Evolutionary conservation across 2,329 filamentous ascomycete genomes (phyloP).

Genomic region (Colletotrichum cereale): DNA sequence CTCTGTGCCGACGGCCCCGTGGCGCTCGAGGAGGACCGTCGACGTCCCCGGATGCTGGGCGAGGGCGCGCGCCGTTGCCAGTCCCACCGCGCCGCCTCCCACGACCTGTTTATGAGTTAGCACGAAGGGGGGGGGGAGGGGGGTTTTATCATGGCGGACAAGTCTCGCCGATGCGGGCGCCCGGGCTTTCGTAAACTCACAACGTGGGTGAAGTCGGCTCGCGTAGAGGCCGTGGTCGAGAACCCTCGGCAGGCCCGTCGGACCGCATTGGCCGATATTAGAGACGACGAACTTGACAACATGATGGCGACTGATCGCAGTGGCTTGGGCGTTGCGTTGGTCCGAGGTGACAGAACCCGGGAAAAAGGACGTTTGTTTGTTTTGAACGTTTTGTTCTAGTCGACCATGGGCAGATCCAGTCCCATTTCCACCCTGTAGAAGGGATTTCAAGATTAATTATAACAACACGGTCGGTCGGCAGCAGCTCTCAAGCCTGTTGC

Average conservation of each 20-base stretch:
- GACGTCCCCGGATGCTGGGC: constrained; percentile 71
- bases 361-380: neutral
- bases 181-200: constrained; percentile 49
- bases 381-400: too few relatives aligned
- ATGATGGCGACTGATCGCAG: constrained; percentile 1
- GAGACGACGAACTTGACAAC: constrained; percentile 14
- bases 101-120: constrained; percentile 57
- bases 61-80: constrained; percentile 82
- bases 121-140: neutral
- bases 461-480: too few relatives aligned
- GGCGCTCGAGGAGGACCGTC: constrained; percentile 85
- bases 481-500: too few relatives aligned
- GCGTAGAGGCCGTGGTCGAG: constrained; percentile 49
- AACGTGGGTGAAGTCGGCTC: constrained; percentile 61
- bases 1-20: constrained; percentile 82
- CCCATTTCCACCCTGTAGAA: too few relatives aligned
- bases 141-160: neutral
- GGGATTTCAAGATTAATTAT: too few relatives aligned
- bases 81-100: constrained; percentile 77
- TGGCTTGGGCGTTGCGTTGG: neutral
- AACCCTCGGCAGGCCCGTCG: constrained; percentile 45
- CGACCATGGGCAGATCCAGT: too few relatives aligned
- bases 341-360: neutral
- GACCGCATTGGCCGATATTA: constrained; percentile 4
- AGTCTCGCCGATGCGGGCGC: constrained; percentile 15